Evolutionary conservation across 148 eudicot genomes (phyloP), one percentile per base, ranked within the genome.

Genomic region (Persicaria maculosa): DNA sequence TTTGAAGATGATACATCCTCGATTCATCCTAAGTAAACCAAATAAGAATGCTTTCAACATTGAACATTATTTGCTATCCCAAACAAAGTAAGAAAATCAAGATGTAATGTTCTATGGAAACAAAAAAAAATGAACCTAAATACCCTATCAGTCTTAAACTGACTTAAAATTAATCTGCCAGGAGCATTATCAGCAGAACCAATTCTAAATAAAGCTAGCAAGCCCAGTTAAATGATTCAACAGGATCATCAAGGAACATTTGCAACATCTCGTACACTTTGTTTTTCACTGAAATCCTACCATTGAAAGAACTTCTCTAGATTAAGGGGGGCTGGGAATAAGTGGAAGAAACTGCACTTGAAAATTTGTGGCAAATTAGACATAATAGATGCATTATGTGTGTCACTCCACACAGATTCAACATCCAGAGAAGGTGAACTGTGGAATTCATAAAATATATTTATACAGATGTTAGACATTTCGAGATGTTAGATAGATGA

Each of bases 291-390:
- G 22, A 55, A 9, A 22, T 9, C 43, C 25, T 9, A 61, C 14
- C 67, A 61, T 11, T 61, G 44, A 25, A 25, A 25, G 5, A 22
- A 10, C 50, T 22, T 1, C 4, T 22, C 40, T 22, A 61, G 43
- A 61, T 61, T 12, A 61, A 15, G 25, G 44, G 16, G 25, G 11
- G 17, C n/a, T n/a, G n/a, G n/a, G n/a, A 61, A 61, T 9, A 25
- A 61, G 9, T 11, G 44, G 20, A 22, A 53, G 64, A 44, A 78
- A 65, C 12, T 40, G 47, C 62, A 95, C 99, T 96, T 90, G 65
- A 80, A 81, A 72, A 82, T 77, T 69, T 84, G 93, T 50, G 77
- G 70, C 55, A 83, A 76, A 74, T n/a, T n/a, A n/a, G n/a, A n/a
- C n/a, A n/a, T n/a, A n/a, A n/a, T n/a, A n/a, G n/a, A n/a, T n/a